These are phyloP conservation scores for Epichloe scottii DNA, from an alignment of 2,329 filamentous ascomycete genomes.

Conservation along the genomic window DNA sequence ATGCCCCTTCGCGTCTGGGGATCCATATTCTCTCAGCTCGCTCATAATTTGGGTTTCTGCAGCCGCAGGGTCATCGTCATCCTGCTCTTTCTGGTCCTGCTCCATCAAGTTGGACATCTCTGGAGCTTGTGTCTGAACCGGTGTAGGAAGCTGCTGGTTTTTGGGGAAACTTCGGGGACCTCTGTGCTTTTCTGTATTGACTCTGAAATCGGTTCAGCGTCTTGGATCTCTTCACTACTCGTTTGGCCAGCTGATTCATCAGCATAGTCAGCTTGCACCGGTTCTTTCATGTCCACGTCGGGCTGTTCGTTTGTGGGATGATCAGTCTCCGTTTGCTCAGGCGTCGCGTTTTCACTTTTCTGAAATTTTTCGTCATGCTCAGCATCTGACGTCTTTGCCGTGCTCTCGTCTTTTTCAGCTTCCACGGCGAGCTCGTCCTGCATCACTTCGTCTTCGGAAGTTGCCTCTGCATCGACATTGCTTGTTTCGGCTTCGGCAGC, in stretches of 20 bases:
- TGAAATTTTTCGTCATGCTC: neutral
- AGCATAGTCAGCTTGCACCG: neutral
- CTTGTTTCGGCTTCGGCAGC: neutral
- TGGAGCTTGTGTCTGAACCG: neutral
- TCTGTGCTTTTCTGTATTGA: neutral
- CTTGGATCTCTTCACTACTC: neutral
- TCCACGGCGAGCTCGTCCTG: neutral
- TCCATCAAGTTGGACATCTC: neutral
- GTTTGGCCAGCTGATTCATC: neutral
- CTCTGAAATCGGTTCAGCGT: neutral
- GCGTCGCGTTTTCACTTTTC: neutral
- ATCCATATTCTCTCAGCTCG: constrained; percentile 8
- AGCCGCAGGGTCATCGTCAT: constrained; percentile 1
- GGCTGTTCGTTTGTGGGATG: neutral
- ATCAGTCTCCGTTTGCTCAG: neutral
- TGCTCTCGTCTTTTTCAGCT: neutral
- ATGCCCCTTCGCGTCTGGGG: constrained; percentile 4
- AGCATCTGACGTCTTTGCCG: neutral
- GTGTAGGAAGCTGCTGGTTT: neutral
- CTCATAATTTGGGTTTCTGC: constrained; percentile 13
- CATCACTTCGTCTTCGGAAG: neutral
- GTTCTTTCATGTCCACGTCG: constrained; percentile 7
- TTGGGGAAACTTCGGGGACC: neutral
- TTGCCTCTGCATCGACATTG: neutral
- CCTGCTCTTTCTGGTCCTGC: neutral